Conservation (phyloP, 768 basidiomycete genomes). For the Trametes meyenii region DNA sequence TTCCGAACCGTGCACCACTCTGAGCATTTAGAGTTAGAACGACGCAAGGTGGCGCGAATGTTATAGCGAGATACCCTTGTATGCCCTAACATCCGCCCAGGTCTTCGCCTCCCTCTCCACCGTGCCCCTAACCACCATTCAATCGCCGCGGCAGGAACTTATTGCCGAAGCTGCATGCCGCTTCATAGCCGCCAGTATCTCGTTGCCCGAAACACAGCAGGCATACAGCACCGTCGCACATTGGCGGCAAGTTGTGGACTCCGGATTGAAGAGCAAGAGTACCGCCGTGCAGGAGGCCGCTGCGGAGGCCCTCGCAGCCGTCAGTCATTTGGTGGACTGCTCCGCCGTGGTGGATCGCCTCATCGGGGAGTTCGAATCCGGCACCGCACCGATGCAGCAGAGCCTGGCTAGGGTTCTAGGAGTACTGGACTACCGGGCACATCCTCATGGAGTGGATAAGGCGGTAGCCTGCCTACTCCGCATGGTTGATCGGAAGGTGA, state of each 20-base stretch:
- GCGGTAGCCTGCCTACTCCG: constrained; percentile 62
- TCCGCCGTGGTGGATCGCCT: constrained; percentile 64
- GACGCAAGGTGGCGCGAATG: constrained; percentile 46
- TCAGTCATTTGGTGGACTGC: constrained; percentile 72
- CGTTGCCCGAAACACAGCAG: constrained; percentile 52
- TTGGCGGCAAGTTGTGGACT: constrained; percentile 74
- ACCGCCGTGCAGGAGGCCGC: constrained; percentile 74
- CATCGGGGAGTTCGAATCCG: constrained; percentile 60
- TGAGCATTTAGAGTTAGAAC: constrained; percentile 18
- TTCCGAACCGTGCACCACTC: constrained; percentile 38
- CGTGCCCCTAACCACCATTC: constrained; percentile 61
- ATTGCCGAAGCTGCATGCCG: constrained; percentile 72
- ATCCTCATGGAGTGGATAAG: constrained; percentile 55
- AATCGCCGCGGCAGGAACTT: constrained; percentile 69
- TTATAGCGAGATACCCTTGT: not conserved
- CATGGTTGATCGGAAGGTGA: constrained; percentile 58
- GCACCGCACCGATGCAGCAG: constrained; percentile 63
- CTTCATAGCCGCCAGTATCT: constrained; percentile 67
- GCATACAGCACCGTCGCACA: constrained; percentile 45
- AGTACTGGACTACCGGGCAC: constrained; percentile 60
- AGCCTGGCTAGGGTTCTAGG: constrained; percentile 74
- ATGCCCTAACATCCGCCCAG: constrained; percentile 41
- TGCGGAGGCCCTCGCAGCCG: constrained; percentile 65
- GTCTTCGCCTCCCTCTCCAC: constrained; percentile 61
- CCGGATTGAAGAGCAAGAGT: constrained; percentile 69